Base-by-base conservation (phyloP, 129 eudicot genomes). In the Pulicaria dysenterica region DNA sequence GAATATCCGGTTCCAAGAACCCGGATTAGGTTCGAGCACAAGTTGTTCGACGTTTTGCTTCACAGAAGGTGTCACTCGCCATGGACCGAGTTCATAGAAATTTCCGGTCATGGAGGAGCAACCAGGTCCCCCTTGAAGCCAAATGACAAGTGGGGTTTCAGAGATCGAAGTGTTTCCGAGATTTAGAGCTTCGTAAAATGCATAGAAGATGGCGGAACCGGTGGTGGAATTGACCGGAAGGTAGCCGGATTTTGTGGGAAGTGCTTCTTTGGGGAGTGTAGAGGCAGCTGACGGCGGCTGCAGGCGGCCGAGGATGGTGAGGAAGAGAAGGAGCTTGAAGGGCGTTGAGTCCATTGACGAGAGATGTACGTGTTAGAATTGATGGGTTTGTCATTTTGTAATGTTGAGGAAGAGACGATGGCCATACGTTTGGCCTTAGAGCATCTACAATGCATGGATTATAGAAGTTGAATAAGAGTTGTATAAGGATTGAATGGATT, bases 111-210 rank as follows among this genome's bases (percentile, higher is more conserved):
- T 84, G 76, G 99, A 90, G 5, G 97, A 90, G 84, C 97, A 95
- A 2, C 96, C 97, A 4, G 99, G 96, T 36, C 97, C 97, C 8
- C 97, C 97, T 80, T 90, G 97, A 37, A 95, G 97, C 96, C 99
- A 95, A 34, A 95, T 83, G 77, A 90, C 74, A 24, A 94, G 72
- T 72, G 97, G 99, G 81, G 90, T 84, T 58, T 88, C 61, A 16
- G 90, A 80, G 41, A 83, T 41, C 1, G 86, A 24, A 4, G 84
- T 69, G 41, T 31, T 14, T 8, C 16, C 67, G 74, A 80, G 71
- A 8, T 64, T 64, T 73, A 82, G 92, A 19, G 97, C 89, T 85
- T 95, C 99, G 45, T 94, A 90, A 80, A 78, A 95, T 43, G 96
- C 59, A 75, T 90, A 90, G 76, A 88, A 95, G 14, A 95, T 90